phyloP scores from a whole-genome alignment of 257 asterid species.

The Anisodus acutangulus region DNA sequence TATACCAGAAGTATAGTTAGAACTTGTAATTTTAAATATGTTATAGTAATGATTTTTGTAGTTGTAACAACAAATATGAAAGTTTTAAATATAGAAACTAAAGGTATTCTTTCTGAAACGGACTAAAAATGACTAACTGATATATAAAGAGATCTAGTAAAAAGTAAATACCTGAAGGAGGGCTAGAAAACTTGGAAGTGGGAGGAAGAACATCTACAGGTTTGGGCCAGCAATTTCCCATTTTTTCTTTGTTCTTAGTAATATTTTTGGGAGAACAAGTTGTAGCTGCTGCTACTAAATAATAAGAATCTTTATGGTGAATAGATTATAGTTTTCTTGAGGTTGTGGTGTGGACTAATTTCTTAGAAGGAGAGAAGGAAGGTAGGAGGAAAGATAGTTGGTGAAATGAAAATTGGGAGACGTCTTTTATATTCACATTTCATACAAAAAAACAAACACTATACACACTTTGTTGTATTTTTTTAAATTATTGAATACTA shows the following conservation, averaged over 20 bases:
- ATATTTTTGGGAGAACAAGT: background rate
- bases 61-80: background rate
- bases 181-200: slow-evolving; percentile 13
- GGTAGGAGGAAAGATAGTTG: background rate
- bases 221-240: slow-evolving; percentile 58
- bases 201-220: slow-evolving; percentile 42
- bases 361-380: slow-evolving; percentile 38
- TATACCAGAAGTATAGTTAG: background rate
- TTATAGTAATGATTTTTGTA: background rate
- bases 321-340: background rate
- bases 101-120: background rate
- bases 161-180: background rate
- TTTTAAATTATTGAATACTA: too few relatives aligned
- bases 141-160: too few relatives aligned
- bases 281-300: background rate
- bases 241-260: background rate
- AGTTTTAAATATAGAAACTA: background rate
- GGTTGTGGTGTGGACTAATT: background rate
- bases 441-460: background rate
- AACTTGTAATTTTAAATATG: background rate
- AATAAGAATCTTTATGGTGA: background rate
- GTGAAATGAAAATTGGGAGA: background rate
- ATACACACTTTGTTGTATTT: background rate
- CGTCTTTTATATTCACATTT: background rate
- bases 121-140: background rate